Base-by-base conservation (phyloP, 352 stramenopile genomes). In the Globisporangium ultimum region DNA sequence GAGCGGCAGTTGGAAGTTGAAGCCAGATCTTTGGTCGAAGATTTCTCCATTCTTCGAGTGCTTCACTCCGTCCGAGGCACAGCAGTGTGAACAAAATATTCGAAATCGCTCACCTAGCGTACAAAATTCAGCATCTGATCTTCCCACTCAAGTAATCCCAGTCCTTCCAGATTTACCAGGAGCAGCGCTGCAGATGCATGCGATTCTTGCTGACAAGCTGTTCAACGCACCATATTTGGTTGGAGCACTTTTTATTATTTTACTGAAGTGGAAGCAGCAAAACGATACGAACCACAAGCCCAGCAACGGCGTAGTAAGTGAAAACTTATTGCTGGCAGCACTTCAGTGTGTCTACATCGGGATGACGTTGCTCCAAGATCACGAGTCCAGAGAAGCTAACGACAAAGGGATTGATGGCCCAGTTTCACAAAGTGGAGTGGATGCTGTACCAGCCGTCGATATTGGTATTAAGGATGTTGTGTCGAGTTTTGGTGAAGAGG, bases 81-180 rank as follows among this genome's bases (percentile, higher is more conserved):
- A 93, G 48, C 67, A 84, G 34, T 88, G 76, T 32, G 84, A 93
- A 41, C 81, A 91, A 54, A 91, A 93, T 46, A 62, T 88, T 8
- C 76, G 70, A 40, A 86, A 84, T 46, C 64, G 74, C 28, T 20
- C 72, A 43, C 20, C 24, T 48, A 71, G 65, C 22, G 34, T 43
- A 54, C 15, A 28, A 57, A 24, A 36, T 5, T 17, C 43, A 53
- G 54, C 28, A 48, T 48, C 45, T 11, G 22, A 45, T 54, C 28
- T 32, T 2, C 24, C 52, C 18, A 24, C 60, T 24, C 49, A 66
- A 38, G 55, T 67, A 1, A 46, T 82, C 40, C 72, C 75, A 18
- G 63, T 80, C 14, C 50, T 85, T 13, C 71, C 72, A 22, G 56
- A 43, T 5, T 11, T 62, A 17, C 58, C 40, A 28, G 34, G 18